These are phyloP conservation scores for Diaporthe citriasiana DNA, from an alignment of 2,329 filamentous ascomycete genomes.

Conservation along the genomic window DNA sequence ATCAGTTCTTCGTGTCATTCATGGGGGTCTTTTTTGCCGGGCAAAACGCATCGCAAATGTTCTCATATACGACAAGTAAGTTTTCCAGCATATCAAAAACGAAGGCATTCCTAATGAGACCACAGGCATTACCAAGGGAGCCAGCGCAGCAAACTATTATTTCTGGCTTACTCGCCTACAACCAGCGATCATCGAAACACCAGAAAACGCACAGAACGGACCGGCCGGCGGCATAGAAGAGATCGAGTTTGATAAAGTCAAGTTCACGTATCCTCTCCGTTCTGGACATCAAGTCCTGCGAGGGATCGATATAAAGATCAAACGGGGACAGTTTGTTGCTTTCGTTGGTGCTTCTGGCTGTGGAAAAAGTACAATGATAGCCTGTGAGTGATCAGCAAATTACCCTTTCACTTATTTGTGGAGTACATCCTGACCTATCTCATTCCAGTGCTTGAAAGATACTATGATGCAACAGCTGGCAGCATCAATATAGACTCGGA, in stretches of 20 bases:
- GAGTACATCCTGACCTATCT: not conserved
- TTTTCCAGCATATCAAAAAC: fast-evolving
- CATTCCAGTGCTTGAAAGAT: slow-evolving; percentile 63
- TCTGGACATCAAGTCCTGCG: not conserved
- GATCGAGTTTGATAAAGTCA: not conserved
- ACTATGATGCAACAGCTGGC: slow-evolving; percentile 62
- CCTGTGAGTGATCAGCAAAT: not conserved
- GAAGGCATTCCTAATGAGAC: not conserved
- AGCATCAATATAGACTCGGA: slow-evolving; percentile 68
- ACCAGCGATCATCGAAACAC: slow-evolving; percentile 5
- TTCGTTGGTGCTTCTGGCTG: slow-evolving; percentile 51
- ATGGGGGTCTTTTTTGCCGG: slow-evolving; percentile 8
- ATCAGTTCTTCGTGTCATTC: slow-evolving; percentile 10
- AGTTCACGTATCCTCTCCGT: not conserved
- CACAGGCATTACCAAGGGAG: slow-evolving; percentile 8
- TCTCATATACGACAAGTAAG: slow-evolving; percentile 7
- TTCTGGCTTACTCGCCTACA: slow-evolving; percentile 17
- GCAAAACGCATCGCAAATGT: slow-evolving; percentile 6
- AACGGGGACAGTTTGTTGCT: slow-evolving; percentile 48
- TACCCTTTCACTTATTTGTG: fast-evolving
- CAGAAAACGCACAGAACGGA: not conserved
- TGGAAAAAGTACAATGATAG: slow-evolving; percentile 55
- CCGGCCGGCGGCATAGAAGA: not conserved
- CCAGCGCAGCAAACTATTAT: not conserved
- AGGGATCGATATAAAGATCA: not conserved